Base-by-base conservation (phyloP, 202 grass and related monocot species). In the Sporobolus alterniflorus region DNA sequence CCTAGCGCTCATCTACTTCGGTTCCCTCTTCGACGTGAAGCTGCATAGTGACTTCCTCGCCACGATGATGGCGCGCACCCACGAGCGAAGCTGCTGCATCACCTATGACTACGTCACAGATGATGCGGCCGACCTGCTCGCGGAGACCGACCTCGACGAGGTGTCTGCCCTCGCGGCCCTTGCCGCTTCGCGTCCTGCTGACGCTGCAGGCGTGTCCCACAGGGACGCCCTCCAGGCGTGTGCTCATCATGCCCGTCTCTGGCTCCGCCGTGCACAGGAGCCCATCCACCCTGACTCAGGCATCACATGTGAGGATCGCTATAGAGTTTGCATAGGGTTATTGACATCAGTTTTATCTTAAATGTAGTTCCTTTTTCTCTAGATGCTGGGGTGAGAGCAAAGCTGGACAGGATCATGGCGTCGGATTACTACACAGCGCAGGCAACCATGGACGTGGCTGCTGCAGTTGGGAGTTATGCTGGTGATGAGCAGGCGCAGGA, bases 61-160 rank as follows among this genome's bases (percentile, higher is more conserved):
- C 15, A 92, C 80, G 34, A 94, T 96, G 88, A 81, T 91, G 46
- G 88, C 97, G 3, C 82, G 97, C 74, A 83, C 81, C 61, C 93
- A 91, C 61, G 97, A 99, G 91, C 81, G 93, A 34, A 83, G 51
- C 28, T 94, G 97, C 89, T 99, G 96, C 67, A 57, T 99, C 83
- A 96, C 91, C 10, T 99, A 99, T 8, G 96, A 99, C 82, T 94
- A 89, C 42, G 96, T 99, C 49, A 93, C 91, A 11, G 96, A 99
- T 65, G 91, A 96, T 15, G 89, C 84, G 2, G 91, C 89, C 4
- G 97, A 99, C 69, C 64, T 94, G 71, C 88, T 99, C 20, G 87
- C 20, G n/a, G 91, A 94, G 78, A 56, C 54, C 71, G 97, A 99
- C 64, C 91, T 99, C 11, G 86, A 96, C 26, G 73, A 52, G 2